Percentiles rank a stretch among this genome's conserved stretches.
Conservation (phyloP, 2,329 filamentous ascomycete genomes). For the Arthrobotrys iridis region DNA sequence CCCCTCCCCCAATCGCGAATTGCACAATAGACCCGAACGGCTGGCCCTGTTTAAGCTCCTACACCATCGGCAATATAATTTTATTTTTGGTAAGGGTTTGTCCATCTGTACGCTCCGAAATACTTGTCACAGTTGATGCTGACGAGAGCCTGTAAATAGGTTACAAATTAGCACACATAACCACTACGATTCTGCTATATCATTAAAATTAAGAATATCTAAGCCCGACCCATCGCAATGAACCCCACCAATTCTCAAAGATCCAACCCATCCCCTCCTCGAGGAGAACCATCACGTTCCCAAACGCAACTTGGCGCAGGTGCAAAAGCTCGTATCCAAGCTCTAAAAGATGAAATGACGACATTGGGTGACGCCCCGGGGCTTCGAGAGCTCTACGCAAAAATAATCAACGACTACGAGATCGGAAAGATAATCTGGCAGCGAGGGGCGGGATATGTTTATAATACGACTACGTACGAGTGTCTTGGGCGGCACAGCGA, state of each 20-base stretch:
- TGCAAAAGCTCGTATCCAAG: constrained; percentile 20
- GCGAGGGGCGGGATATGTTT: constrained; percentile 25
- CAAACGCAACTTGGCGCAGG: background rate
- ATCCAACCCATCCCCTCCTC: background rate
- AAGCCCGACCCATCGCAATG: background rate
- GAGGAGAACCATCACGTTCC: background rate
- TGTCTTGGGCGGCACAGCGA: constrained; percentile 1
- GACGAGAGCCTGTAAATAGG: background rate
- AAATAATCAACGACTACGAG: constrained; percentile 35
- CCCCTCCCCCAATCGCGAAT: background rate
- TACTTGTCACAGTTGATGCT: background rate
- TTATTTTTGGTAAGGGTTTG: background rate
- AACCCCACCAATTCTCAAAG: background rate
- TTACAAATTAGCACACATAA: background rate
- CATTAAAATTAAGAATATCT: background rate
- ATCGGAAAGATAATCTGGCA: constrained; percentile 31
- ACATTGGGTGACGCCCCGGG: constrained; percentile 3
- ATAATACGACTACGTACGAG: background rate
- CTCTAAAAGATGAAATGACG: constrained; percentile 12
- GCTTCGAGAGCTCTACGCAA: constrained; percentile 14
- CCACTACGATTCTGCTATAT: too few relatives aligned
- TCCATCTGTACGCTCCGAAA: too few relatives aligned
- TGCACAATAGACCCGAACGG: background rate
- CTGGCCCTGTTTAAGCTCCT: background rate
- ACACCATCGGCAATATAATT: background rate